phyloP scores from a whole-genome alignment of 768 basidiomycete genomes.

The Cyathus striatus region DNA sequence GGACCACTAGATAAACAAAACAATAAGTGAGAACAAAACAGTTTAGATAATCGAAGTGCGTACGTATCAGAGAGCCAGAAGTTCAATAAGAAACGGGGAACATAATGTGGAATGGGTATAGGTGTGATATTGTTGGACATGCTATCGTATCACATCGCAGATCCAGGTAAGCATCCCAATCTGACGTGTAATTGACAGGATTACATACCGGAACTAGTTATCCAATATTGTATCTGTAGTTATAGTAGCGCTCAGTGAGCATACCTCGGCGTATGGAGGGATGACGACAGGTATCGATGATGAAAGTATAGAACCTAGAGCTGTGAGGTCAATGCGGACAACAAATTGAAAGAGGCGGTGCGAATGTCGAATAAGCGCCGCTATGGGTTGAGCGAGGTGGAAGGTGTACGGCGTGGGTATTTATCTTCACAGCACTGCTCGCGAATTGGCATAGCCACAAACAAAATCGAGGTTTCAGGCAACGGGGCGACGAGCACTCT shows the following conservation, averaged over 20 bases:
- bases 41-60: slow-evolving; percentile 2
- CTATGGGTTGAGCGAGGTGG: no score
- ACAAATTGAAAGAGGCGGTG: no score
- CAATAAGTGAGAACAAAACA: not conserved
- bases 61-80: slow-evolving; percentile 41
- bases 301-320: no score
- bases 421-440: no score
- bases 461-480: no score
- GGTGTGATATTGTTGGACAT: slow-evolving; percentile 13
- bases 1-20: slow-evolving; percentile 9
- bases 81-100: slow-evolving; percentile 42
- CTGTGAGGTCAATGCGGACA: no score
- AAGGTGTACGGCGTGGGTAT: no score
- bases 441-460: no score
- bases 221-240: no score
- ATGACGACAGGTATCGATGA: not conserved
- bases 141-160: slow-evolving; percentile 5
- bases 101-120: slow-evolving; percentile 29
- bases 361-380: no score
- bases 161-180: not conserved
- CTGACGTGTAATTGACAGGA: not conserved
- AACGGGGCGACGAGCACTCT: no score
- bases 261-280: not conserved
- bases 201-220: no score
- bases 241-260: not conserved